Evolutionary conservation across 2,329 filamentous ascomycete species (phyloP).

Genomic region (Nakataea oryzae): DNA sequence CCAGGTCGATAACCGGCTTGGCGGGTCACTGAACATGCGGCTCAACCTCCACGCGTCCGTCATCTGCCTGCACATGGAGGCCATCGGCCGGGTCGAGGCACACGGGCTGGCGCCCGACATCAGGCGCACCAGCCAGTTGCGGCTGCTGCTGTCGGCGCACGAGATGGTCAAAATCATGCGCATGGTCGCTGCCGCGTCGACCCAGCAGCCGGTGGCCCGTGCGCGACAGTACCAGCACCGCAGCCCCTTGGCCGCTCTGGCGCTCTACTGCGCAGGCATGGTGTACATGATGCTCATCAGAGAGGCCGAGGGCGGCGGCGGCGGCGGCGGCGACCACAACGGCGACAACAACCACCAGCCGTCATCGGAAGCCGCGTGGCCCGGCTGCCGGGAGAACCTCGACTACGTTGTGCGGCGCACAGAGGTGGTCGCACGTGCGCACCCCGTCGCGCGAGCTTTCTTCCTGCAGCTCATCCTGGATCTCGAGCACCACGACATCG

Average conservation of each 20-base stretch:
- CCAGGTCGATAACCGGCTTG: slow-evolving; percentile 55
- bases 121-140: slow-evolving; percentile 58
- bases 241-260: slow-evolving; percentile 72
- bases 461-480: slow-evolving; percentile 80
- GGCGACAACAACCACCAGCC: slow-evolving; percentile 13
- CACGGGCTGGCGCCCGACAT: slow-evolving; percentile 55
- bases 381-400: slow-evolving; percentile 30
- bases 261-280: slow-evolving; percentile 73
- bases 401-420: slow-evolving; percentile 73
- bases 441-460: slow-evolving; percentile 72
- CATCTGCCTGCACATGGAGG: slow-evolving; percentile 83
- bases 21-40: slow-evolving; percentile 62
- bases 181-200: neutral
- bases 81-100: slow-evolving; percentile 72
- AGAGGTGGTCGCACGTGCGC: slow-evolving; percentile 62
- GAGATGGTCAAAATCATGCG: slow-evolving; percentile 80
- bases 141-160: slow-evolving; percentile 69
- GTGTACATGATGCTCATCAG: slow-evolving; percentile 52
- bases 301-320: slow-evolving; percentile 43
- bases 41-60: slow-evolving; percentile 81
- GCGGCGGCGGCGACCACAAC: slow-evolving; percentile 26
- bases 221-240: slow-evolving; percentile 39
- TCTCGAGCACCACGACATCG: slow-evolving; percentile 45
- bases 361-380: slow-evolving; percentile 10
- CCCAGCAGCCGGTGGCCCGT: neutral